Percentiles rank a stretch among this genome's conserved stretches.
These are phyloP conservation scores for Arabidopsis thaliana DNA, from an alignment of 345 rosid genomes.

Conservation along the genomic window DNA sequence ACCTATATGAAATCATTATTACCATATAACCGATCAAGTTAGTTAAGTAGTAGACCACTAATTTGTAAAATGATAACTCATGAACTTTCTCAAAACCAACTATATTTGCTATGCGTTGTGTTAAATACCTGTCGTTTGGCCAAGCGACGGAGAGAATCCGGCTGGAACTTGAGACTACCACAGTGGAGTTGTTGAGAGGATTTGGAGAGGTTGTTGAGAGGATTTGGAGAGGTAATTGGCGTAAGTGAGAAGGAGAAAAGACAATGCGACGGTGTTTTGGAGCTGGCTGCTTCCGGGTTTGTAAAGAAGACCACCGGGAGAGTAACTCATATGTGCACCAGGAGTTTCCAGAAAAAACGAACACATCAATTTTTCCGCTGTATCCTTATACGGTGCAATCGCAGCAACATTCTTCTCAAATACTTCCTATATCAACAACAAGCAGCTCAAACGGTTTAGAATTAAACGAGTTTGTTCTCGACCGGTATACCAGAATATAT, in stretches of 20 bases:
- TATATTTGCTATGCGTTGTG: neutral
- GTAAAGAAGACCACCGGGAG: conserved; percentile 82
- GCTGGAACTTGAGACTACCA: conserved; percentile 50
- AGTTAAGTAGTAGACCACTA: neutral
- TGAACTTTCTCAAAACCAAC: neutral
- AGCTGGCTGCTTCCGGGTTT: conserved; percentile 85
- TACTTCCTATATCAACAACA: conserved; percentile 54
- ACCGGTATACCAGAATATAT: neutral
- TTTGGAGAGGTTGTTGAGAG: conserved; percentile 68
- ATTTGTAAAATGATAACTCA: neutral
- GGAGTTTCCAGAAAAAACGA: conserved; percentile 62
- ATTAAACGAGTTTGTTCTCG: neutral
- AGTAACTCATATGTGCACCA: conserved; percentile 67
- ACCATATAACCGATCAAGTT: neutral
- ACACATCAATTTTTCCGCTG: conserved; percentile 88
- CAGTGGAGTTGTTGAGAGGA: conserved; percentile 69
- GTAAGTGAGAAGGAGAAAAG: conserved; percentile 81
- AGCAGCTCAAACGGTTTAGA: neutral
- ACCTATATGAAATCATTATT: conserved; percentile 3
- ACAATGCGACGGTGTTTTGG: conserved; percentile 73
- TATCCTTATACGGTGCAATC: conserved; percentile 66
- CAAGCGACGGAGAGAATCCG: conserved; percentile 60
- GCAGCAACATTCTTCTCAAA: conserved; percentile 58
- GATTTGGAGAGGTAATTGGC: conserved; percentile 75
- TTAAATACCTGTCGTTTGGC: conserved; percentile 64